Percentiles rank a stretch among this genome's conserved stretches.
Evolutionary conservation across 345 rosid genomes (phyloP).

Genomic region (Sonneratia caseolaris): DNA sequence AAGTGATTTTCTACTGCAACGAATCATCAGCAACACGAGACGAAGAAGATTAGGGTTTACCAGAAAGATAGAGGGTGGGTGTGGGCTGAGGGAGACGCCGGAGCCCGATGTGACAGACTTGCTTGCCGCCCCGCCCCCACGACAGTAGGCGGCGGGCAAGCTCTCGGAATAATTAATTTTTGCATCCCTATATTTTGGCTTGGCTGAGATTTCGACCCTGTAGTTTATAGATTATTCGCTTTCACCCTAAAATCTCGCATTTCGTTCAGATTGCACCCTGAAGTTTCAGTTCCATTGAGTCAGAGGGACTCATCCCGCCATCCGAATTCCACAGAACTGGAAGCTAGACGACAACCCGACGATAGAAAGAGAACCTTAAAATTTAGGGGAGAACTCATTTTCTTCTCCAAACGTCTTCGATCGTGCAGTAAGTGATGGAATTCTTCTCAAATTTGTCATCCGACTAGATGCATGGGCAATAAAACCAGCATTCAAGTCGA

Average conservation of each 20-base stretch:
- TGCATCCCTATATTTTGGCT: neutral
- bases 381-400: too few species aligned
- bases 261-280: neutral
- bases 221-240: neutral
- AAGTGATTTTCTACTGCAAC: conserved; percentile 3
- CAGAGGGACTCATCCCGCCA: neutral
- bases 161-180: neutral
- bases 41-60: neutral
- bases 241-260: neutral
- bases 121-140: neutral
- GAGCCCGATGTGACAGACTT: neutral
- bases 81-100: neutral
- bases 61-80: neutral
- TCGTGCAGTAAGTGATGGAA: too few species aligned
- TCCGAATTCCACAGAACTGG: neutral
- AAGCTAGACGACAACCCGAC: too few species aligned
- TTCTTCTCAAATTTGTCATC: too few species aligned
- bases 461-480: too few species aligned
- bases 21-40: conserved; percentile 3
- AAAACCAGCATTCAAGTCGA: too few species aligned
- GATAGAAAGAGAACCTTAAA: too few species aligned
- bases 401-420: too few species aligned
- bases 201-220: neutral
- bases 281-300: neutral
- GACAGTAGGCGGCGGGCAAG: neutral